Conservation (phyloP, 805 yeast species). For the Monosporozyma aerobia region DNA sequence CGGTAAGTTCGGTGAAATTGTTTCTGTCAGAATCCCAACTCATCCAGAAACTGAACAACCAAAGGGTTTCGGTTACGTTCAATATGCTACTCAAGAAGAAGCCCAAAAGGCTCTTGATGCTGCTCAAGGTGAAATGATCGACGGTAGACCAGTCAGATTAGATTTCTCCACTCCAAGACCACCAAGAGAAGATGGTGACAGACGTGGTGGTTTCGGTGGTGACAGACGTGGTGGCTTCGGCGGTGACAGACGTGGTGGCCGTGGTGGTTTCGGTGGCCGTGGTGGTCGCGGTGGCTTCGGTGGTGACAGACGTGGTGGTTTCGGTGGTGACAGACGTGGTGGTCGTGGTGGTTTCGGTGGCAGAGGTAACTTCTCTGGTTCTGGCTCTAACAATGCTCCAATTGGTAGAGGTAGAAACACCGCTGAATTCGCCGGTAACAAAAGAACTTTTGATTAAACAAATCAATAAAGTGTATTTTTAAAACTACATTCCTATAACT, state of each 20-base stretch:
- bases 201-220: slow-evolving; percentile 25
- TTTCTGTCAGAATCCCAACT: slow-evolving; percentile 92
- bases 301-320: too few relatives aligned
- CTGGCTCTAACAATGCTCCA: slow-evolving; percentile 60
- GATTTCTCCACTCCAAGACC: slow-evolving; percentile 92
- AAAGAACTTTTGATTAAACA: slow-evolving; percentile 65
- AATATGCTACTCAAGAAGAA: slow-evolving; percentile 76
- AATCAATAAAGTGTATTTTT: not conserved
- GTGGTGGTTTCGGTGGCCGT: too few relatives aligned
- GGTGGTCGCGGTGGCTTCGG: too few relatives aligned
- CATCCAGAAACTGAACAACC: slow-evolving; percentile 98
- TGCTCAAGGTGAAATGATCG: slow-evolving; percentile 79
- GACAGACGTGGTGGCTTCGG: too few relatives aligned
- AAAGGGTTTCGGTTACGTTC: slow-evolving; percentile 98
- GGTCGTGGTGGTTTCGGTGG: slow-evolving; percentile 33
- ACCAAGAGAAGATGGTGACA: slow-evolving; percentile 31
- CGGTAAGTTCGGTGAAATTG: slow-evolving; percentile 68
- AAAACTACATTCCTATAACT: not conserved
- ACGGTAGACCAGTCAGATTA: slow-evolving; percentile 88
- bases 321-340: slow-evolving; percentile 18
- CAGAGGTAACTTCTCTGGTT: slow-evolving; percentile 31
- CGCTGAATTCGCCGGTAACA: slow-evolving; percentile 73
- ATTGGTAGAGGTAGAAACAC: slow-evolving; percentile 33
- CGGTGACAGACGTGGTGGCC: too few relatives aligned
- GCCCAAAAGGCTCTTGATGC: slow-evolving; percentile 84